Evolutionary conservation across 768 basidiomycete species (phyloP), one percentile per base, ranked within the genome.

Genomic region (Podaxis sp.): DNA sequence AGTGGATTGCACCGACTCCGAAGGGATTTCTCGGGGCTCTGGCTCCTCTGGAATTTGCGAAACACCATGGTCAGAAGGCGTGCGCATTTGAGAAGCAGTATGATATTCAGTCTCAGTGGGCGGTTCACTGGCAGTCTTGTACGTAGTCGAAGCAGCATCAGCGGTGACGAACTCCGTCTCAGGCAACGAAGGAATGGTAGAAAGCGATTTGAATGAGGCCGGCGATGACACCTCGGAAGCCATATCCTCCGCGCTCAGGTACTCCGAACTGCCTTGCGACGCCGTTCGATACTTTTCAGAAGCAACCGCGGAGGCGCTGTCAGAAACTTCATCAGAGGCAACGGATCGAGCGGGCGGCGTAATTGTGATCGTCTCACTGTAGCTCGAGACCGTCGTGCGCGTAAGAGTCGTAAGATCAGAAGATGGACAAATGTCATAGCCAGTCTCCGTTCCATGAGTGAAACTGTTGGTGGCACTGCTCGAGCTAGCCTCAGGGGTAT

Each of bases 181-280:
- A 7, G 69, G 62, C 66, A 66, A 66, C 63, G 61, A 67, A 21
- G 70, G 67, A 37, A 74, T 75, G 4, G 72, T 71, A 2, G 69
- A 66, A 28, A 73, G 66, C 3, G 74, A 73, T 57, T 72, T 69
- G 58, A 72, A 73, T 0, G 73, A 73, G 1, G 62, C 64, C 40
- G 71, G 67, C 0, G 72, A 73, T 4, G 67, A 65, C 10, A 66
- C 63, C 18, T 69, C 66, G 16, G 71, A 83, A 81, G 59, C 61
- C 23, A 65, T 40, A 6, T 72, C 68, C n/a, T 74, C 61, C 1
- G 70, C 72, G 18, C 70, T 72, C 3, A 79, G 72, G 63, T 85
- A 88, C 1, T 81, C 82, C 6, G 80, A 80, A 61, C 81, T 84
- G 11, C 77, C 82, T 21, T 77, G 78, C 28, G 80, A 81, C 0